phyloP scores from a whole-genome alignment of 257 asterid genomes.

The Solanum virginianum region DNA sequence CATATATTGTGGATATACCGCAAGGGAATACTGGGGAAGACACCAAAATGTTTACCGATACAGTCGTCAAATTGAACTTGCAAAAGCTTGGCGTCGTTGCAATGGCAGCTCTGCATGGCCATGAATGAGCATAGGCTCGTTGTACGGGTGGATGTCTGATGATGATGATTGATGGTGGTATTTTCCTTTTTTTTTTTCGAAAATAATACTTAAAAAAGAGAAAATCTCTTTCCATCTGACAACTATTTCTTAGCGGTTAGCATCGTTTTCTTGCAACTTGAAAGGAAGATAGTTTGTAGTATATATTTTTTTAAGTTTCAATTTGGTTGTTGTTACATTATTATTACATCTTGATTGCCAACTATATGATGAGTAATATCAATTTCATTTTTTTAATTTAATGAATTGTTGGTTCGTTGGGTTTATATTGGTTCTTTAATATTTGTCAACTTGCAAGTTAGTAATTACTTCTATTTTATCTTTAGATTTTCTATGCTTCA shows the following conservation, averaged over 20 bases:
- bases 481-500: not conserved
- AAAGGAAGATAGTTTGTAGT: not conserved
- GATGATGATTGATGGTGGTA: not conserved
- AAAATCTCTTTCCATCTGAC: not conserved
- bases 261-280: not conserved
- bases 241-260: not conserved
- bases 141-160: not conserved
- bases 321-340: not conserved
- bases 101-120: conserved; percentile 38
- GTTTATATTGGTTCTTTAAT: not conserved
- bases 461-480: not conserved
- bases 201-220: not conserved
- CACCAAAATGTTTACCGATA: conserved; percentile 75
- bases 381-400: not conserved
- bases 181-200: not conserved
- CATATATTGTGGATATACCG: conserved; percentile 81
- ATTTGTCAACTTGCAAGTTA: not conserved
- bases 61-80: conserved; percentile 75
- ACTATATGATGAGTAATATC: not conserved
- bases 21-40: conserved; percentile 84
- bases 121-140: not conserved
- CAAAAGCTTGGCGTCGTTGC: conserved; percentile 77
- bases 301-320: not conserved
- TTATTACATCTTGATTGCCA: not conserved
- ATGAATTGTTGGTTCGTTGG: not conserved